Evolutionary conservation across 257 asterid species (phyloP), one percentile per base, ranked within the genome.

Genomic region (Solanum sejunctum): DNA sequence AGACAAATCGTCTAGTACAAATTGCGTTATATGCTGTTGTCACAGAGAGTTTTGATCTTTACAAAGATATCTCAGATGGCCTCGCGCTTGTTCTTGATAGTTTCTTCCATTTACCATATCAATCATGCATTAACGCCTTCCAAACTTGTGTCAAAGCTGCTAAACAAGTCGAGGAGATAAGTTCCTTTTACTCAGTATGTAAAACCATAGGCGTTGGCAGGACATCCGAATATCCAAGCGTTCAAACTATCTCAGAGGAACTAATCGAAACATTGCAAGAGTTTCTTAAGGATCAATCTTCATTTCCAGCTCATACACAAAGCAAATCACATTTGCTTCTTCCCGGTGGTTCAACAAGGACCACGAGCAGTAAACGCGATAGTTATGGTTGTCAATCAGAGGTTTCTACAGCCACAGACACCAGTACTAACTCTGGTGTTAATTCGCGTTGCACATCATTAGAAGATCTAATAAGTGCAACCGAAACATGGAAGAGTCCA

Each of bases 241-340:
- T 95, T 16, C 97, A 92, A 72, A 86, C 83, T 3, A 88, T 95
- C 61, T 93, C 99, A 0, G 95, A 92, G 52, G 98, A 95, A 84
- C 45, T 94, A 13, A 91, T 95, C 3, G 98, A 93, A 54, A 91
- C 97, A 12, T 66, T 95, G 64, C 93, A 89, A 67, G 98, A 95
- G 26, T 95, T 92, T 83, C 87, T 95, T 88, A 95, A 93, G 75
- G 99, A 94, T 86, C 94, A 93, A 71, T 95, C 99, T 2, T 91
- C 97, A 7, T 95, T 94, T 73, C 88, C 95, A 12, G 83, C 89
- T 12, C 86, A 21, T 67, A 49, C 77, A 0, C 83, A 26, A 52
- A 78, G 3, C 49, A 78, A 78, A 0, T 12, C 63, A 28, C 83
- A 78, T 78, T 78, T 78, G 49, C 83, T 78, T 52, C 64, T 52